A percentile compares a stretch with the other conserved stretches of the same genome.
phyloP scores from a whole-genome alignment of 2,329 filamentous ascomycete species.

The Graphilbum ipis-grandicollis region DNA sequence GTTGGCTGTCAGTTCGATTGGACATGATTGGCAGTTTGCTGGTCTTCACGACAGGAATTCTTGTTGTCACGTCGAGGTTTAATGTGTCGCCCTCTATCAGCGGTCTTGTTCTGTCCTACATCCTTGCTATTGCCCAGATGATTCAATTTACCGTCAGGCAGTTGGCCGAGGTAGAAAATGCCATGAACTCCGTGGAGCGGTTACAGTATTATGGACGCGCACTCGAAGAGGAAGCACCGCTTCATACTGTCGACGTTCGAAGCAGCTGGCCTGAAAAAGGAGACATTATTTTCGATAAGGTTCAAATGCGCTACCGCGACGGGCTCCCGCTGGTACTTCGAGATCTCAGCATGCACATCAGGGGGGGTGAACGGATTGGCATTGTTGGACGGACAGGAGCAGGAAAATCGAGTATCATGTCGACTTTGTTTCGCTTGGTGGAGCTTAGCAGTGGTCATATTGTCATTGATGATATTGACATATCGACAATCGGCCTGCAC shows the following conservation, averaged over 20 bases:
- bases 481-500: constrained; percentile 55
- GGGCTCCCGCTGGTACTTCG: constrained; percentile 57
- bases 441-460: constrained; percentile 47
- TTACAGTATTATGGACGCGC: constrained; percentile 76
- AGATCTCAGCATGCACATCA: constrained; percentile 53
- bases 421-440: constrained; percentile 60
- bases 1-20: constrained; percentile 76
- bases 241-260: constrained; percentile 57
- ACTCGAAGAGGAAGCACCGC: constrained; percentile 76
- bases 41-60: constrained; percentile 73
- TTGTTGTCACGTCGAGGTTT: constrained; percentile 86
- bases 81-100: constrained; percentile 68
- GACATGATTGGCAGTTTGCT: constrained; percentile 71
- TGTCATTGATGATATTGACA: constrained; percentile 49
- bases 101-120: constrained; percentile 82
- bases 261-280: constrained; percentile 73
- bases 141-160: constrained; percentile 91
- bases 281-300: constrained; percentile 58
- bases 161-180: constrained; percentile 88
- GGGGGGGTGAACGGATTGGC: constrained; percentile 62
- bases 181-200: constrained; percentile 93
- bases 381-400: constrained; percentile 70
- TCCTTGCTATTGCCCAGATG: constrained; percentile 85
- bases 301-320: constrained; percentile 62
- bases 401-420: constrained; percentile 74